Base-by-base conservation (phyloP, 78 protist genomes). In the Diacronema lutheri region DNA sequence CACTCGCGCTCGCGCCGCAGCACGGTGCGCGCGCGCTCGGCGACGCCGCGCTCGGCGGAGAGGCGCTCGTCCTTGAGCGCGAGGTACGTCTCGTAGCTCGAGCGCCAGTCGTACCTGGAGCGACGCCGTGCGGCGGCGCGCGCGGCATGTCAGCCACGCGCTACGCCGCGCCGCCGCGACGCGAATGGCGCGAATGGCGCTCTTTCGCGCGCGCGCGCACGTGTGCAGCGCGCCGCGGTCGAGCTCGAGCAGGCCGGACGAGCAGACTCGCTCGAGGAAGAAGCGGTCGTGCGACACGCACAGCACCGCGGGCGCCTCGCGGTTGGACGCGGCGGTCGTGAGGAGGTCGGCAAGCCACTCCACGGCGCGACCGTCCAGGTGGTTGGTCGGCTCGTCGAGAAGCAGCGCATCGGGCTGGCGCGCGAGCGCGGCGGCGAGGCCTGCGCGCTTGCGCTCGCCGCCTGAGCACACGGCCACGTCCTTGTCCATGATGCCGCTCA, bases 331-430 rank as follows among this genome's bases (percentile, higher is more conserved):
- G 50, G 50, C 16, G 3, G 3, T 44, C 16, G 50, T 73, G 64
- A 89, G 76, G 41, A 50, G 85, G 20, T 12, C 29, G 0, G 55
- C 77, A 0, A 89, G 55, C 31, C 74, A 81, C 23, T 26, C 58
- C 11, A 57, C 58, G 21, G 89, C 46, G 57, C 73, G 26, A 10
- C 12, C 26, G 65, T 72, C 86, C 12, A 91, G 72, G 33, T 86
- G 88, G 85, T 85, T 86, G 19, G 89, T 86, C 55, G 89, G 92
- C 60, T 91, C 93, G 78, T 91, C 93, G 3, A 86, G 72, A 14
- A 91, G 86, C 26, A 91, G 85, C 76, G 88, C 21, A 12, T 89
- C 76, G 16, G 92, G 94, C 33, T 38, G 5, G 44, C 5, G 55
- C 40, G 60, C 16, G 19, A 86, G 64, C 29, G 64, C 57, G 20